Evolutionary conservation across 805 yeast species (phyloP).

Genomic region (Ascoidea asiatica): DNA sequence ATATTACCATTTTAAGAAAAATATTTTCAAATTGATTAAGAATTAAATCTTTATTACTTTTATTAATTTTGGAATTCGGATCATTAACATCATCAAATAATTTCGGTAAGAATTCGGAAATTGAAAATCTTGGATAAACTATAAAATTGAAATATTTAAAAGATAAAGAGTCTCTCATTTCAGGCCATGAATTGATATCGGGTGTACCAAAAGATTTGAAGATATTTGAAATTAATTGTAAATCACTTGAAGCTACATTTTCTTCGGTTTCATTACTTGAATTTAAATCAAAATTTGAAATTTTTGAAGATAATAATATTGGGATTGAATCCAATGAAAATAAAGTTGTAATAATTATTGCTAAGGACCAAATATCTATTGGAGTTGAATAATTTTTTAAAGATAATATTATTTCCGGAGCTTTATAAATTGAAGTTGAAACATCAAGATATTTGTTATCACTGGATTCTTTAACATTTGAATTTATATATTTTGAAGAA

Average conservation of each 20-base stretch:
- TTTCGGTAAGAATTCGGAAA: background rate
- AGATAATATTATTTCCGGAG: constrained; percentile 66
- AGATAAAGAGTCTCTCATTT: constrained; percentile 17
- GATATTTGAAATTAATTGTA: constrained; percentile 42
- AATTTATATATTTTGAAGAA: too few relatives aligned
- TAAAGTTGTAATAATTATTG: constrained; percentile 43
- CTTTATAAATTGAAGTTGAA: constrained; percentile 55
- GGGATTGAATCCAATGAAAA: constrained; percentile 19
- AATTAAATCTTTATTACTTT: constrained; percentile 6
- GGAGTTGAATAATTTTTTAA: constrained; percentile 34
- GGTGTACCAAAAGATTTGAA: constrained; percentile 56
- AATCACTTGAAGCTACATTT: constrained; percentile 30
- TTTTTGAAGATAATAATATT: background rate
- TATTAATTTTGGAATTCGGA: constrained; percentile 14
- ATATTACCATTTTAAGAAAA: constrained; percentile 28
- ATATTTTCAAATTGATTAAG: constrained; percentile 15
- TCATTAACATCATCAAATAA: constrained; percentile 4
- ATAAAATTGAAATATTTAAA: constrained; percentile 13
- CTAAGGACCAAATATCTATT: constrained; percentile 65
- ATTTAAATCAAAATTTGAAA: too few relatives aligned
- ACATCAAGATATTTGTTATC: constrained; percentile 31
- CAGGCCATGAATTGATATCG: constrained; percentile 24
- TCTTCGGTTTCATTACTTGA: constrained; percentile 5
- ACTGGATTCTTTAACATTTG: constrained; percentile 12
- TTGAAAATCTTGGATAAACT: constrained; percentile 8